Percentiles rank a stretch among this genome's conserved stretches.
Evolutionary conservation across 1,139 yeast genomes (phyloP).

Genomic region (Scheffersomyces titani): DNA sequence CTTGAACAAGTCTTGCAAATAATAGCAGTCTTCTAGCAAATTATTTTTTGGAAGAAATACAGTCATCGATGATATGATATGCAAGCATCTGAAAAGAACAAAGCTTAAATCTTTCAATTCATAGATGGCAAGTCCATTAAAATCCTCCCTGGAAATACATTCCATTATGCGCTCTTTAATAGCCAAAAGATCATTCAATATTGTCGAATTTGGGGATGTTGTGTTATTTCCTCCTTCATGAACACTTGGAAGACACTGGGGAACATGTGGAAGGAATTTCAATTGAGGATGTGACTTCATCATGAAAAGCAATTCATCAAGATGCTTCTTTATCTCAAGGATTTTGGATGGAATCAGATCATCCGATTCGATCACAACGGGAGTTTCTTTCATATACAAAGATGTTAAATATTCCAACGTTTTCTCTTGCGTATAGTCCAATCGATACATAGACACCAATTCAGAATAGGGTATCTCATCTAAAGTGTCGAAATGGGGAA

Average conservation of each 20-base stretch:
- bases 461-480: background rate
- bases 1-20: constrained; percentile 36
- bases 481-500: background rate
- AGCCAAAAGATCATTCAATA: constrained; percentile 17
- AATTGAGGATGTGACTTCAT: background rate
- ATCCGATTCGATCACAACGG: background rate
- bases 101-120: constrained; percentile 21
- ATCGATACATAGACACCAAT: background rate
- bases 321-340: background rate
- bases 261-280: background rate
- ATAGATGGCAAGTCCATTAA: constrained; percentile 13
- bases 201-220: constrained; percentile 6
- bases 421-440: background rate
- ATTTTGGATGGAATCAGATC: background rate
- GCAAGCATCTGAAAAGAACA: constrained; percentile 23
- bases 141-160: constrained; percentile 5
- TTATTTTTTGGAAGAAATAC: constrained; percentile 19
- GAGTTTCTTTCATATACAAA: background rate
- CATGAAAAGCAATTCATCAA: background rate
- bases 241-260: constrained; percentile 9
- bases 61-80: constrained; percentile 26
- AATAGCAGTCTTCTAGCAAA: constrained; percentile 27
- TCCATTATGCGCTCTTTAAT: constrained; percentile 18
- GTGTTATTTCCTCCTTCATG: constrained; percentile 8
- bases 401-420: background rate